These are phyloP conservation scores for Cryphonectria parasitica DNA, from an alignment of 2,329 filamentous ascomycete genomes.

Conservation along the genomic window DNA sequence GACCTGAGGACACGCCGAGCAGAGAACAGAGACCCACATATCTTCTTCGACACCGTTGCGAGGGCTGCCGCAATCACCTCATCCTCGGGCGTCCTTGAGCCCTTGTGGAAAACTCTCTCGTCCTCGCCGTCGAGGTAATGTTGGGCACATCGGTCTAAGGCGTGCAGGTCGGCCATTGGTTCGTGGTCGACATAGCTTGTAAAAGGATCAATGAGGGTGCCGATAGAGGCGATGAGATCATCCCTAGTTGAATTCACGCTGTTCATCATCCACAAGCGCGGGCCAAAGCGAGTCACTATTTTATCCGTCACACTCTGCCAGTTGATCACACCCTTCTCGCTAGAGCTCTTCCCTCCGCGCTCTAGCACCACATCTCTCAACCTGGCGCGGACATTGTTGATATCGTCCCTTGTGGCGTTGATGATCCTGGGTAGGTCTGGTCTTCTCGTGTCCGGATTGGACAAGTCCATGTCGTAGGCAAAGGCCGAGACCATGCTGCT, in stretches of 20 bases:
- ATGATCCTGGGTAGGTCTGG: slow-evolving; percentile 35
- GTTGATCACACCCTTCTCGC: slow-evolving; percentile 48
- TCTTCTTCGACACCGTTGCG: slow-evolving; percentile 41
- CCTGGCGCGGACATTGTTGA: slow-evolving; percentile 37
- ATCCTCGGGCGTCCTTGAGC: slow-evolving; percentile 47
- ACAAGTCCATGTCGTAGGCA: slow-evolving; percentile 55
- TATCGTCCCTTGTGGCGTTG: slow-evolving; percentile 28
- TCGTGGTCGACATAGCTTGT: slow-evolving; percentile 41
- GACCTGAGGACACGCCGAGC: slow-evolving; percentile 34
- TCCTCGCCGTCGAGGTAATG: slow-evolving; percentile 48
- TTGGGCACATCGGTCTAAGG: slow-evolving; percentile 50
- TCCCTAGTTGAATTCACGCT: slow-evolving; percentile 34
- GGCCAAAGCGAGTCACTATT: slow-evolving; percentile 64
- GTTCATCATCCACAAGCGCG: slow-evolving; percentile 51
- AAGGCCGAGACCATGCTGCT: slow-evolving; percentile 55
- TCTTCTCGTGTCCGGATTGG: slow-evolving; percentile 41
- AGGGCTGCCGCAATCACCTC: slow-evolving; percentile 49
- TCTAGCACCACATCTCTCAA: slow-evolving; percentile 32
- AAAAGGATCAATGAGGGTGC: slow-evolving; percentile 46
- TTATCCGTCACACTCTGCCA: slow-evolving; percentile 73
- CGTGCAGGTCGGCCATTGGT: slow-evolving; percentile 35
- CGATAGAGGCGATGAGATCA: slow-evolving; percentile 42
- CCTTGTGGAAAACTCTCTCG: slow-evolving; percentile 28
- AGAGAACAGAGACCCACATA: slow-evolving; percentile 43
- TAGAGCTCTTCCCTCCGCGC: slow-evolving; percentile 33